Percentiles rank a stretch among this genome's conserved stretches.
Conservation (phyloP, 352 stramenopile genomes). For the Globisporangium cederbergense region DNA sequence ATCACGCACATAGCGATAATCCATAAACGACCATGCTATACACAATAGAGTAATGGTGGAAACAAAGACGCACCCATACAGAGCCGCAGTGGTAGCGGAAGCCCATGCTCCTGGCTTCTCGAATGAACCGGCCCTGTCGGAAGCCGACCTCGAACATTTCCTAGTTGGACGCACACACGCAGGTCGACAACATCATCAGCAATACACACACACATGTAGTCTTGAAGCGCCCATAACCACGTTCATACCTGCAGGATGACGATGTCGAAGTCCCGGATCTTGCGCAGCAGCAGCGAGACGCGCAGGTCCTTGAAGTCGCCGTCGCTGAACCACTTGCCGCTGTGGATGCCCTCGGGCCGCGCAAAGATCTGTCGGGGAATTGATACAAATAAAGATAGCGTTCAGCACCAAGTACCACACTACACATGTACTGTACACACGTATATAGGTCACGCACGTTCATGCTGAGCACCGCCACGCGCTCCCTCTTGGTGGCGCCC, state of each 20-base stretch:
- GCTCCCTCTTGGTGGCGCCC: constrained; percentile 26
- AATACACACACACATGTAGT: background rate
- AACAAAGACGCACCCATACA: constrained; percentile 33
- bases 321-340: constrained; percentile 56
- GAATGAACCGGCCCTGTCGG: constrained; percentile 54
- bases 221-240: no score
- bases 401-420: background rate
- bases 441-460: constrained; percentile 40
- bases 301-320: constrained; percentile 80
- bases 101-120: constrained; percentile 45
- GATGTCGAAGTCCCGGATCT: constrained; percentile 71
- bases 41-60: no score
- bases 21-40: no score
- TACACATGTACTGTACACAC: background rate
- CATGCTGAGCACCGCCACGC: constrained; percentile 64
- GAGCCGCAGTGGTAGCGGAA: constrained; percentile 78
- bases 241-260: constrained; percentile 51
- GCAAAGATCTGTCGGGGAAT: constrained; percentile 57
- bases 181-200: background rate
- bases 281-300: constrained; percentile 58
- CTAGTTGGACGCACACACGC: constrained; percentile 17
- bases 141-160: constrained; percentile 78
- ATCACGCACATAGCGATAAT: background rate
- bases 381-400: background rate
- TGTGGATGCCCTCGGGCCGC: constrained; percentile 74